phyloP scores from a whole-genome alignment of 768 basidiomycete genomes.

The Guyanaporus albipodus region DNA sequence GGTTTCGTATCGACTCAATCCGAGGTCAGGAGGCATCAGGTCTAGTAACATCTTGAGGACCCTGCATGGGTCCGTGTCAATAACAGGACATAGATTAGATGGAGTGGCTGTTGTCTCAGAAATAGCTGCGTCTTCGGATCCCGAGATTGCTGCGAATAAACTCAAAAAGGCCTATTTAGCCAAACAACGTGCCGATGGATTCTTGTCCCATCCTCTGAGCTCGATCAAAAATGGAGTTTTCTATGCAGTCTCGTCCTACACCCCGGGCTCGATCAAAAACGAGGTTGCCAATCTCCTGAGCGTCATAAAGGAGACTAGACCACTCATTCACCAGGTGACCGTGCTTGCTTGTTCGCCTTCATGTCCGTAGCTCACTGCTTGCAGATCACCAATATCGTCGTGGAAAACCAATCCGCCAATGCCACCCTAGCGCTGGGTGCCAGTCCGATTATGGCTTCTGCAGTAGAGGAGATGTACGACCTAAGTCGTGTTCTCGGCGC shows the following conservation, averaged over 20 bases:
- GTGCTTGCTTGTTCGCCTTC: not conserved
- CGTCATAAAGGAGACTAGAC: conserved; percentile 48
- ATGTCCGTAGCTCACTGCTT: not conserved
- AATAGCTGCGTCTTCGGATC: conserved; percentile 64
- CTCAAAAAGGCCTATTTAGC: conserved; percentile 44
- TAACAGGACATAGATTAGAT: conserved; percentile 55
- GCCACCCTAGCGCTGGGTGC: conserved; percentile 83
- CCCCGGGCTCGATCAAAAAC: conserved; percentile 36
- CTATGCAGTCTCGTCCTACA: no score
- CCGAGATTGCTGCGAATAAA: conserved; percentile 47
- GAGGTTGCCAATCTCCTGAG: conserved; percentile 48
- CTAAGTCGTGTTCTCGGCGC: conserved; percentile 61
- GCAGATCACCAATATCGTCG: conserved; percentile 88
- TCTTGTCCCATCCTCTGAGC: conserved; percentile 27
- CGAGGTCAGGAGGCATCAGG: conserved; percentile 75
- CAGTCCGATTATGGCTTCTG: conserved; percentile 93
- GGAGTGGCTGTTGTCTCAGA: conserved; percentile 90
- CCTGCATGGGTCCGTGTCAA: conserved; percentile 65
- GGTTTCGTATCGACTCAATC: not conserved
- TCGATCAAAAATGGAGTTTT: conserved; percentile 43
- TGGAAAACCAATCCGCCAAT: conserved; percentile 87
- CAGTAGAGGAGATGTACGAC: conserved; percentile 78
- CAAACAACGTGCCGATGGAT: no score
- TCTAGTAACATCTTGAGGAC: conserved; percentile 70
- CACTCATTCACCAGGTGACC: conserved; percentile 79